These are phyloP conservation scores for Dorcoceras hygrometricum DNA, from an alignment of 257 asterid genomes.

Conservation along the genomic window DNA sequence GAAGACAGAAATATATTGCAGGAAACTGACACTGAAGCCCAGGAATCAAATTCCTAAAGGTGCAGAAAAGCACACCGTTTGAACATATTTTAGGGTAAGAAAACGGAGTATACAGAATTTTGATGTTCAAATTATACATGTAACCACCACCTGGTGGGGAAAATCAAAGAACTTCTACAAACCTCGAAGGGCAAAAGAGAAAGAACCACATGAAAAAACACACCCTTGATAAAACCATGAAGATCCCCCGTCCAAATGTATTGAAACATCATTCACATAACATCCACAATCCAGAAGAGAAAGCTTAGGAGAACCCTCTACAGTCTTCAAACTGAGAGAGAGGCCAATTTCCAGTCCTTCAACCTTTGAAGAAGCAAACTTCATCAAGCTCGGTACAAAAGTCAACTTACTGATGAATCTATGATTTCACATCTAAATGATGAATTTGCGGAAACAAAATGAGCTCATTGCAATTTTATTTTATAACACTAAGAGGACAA, in stretches of 20 bases:
- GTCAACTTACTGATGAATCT: neutral
- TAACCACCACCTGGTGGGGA: neutral
- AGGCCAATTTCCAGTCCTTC: slow-evolving; percentile 84
- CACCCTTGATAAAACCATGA: slow-evolving; percentile 99
- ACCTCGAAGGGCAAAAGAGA: slow-evolving; percentile 21
- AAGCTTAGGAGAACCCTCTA: slow-evolving; percentile 65
- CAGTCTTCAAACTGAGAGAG: slow-evolving; percentile 51
- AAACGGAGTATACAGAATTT: neutral
- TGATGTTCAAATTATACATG: slow-evolving; percentile 11
- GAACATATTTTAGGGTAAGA: neutral
- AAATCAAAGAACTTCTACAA: neutral
- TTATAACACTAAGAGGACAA: neutral
- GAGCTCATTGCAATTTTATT: neutral
- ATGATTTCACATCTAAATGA: neutral
- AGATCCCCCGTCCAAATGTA: slow-evolving; percentile 88
- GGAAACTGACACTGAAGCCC: neutral
- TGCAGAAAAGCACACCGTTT: too few relatives aligned
- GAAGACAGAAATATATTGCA: neutral
- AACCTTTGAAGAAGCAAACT: slow-evolving; percentile 50
- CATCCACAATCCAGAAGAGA: slow-evolving; percentile 83
- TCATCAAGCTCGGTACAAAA: slow-evolving; percentile 17
- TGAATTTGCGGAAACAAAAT: neutral
- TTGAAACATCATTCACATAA: slow-evolving; percentile 59
- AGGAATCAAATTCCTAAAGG: neutral
- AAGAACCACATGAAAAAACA: slow-evolving; percentile 1